phyloP scores from a whole-genome alignment of 441 rosid genomes.

The Pelargonium myrrhifolium region DNA sequence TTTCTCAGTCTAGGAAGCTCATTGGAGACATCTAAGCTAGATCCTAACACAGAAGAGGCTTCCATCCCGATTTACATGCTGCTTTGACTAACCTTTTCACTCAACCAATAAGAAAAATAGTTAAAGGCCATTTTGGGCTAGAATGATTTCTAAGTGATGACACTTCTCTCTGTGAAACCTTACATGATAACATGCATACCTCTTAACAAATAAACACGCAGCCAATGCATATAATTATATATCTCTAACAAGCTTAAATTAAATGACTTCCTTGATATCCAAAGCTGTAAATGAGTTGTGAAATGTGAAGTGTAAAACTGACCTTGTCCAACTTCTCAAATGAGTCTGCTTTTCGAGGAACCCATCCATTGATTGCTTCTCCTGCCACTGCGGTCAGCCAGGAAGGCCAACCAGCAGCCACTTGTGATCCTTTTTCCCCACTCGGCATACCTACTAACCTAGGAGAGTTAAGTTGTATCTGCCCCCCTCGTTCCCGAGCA shows the following conservation, averaged over 20 bases:
- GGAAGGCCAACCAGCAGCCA: conserved; percentile 97
- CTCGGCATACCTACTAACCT: conserved; percentile 59
- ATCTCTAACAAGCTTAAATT: neutral
- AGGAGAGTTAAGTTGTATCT: conserved; percentile 39
- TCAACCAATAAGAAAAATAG: too few relatives aligned
- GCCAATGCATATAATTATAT: conserved; percentile 24
- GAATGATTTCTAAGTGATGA: too few relatives aligned
- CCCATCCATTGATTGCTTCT: conserved; percentile 89
- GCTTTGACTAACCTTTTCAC: too few relatives aligned
- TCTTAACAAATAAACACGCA: too few relatives aligned
- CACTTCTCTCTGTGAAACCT: too few relatives aligned
- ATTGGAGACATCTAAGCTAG: too few relatives aligned
- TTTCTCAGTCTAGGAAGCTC: too few relatives aligned
- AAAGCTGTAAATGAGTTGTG: neutral
- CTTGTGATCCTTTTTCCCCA: conserved; percentile 78
- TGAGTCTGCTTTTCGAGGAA: conserved; percentile 93
- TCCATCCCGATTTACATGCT: too few relatives aligned
- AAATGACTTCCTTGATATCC: neutral
- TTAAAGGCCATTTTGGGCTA: too few relatives aligned
- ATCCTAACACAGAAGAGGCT: too few relatives aligned
- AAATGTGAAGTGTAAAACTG: conserved; percentile 22
- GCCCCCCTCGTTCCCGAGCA: conserved; percentile 23
- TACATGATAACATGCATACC: too few relatives aligned
- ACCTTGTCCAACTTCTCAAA: conserved; percentile 96
- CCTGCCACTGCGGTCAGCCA: conserved; percentile 96